These are phyloP conservation scores for Fusarium nelsonii DNA, from an alignment of 2,329 filamentous ascomycete species.

Conservation along the genomic window DNA sequence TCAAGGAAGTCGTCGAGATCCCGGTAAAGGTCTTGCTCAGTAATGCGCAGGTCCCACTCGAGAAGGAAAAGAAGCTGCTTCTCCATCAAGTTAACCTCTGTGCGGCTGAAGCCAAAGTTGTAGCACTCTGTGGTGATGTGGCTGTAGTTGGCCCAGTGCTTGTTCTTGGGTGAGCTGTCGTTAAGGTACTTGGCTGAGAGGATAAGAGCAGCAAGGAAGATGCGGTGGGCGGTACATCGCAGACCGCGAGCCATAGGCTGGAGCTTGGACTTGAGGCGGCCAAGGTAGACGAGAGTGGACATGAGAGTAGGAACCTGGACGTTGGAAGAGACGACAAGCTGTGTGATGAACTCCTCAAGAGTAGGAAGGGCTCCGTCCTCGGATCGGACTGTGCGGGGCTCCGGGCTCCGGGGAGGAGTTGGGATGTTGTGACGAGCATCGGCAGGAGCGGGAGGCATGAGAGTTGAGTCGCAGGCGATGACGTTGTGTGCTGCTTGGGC, in stretches of 20 bases:
- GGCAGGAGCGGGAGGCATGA: constrained; percentile 62
- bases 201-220: constrained; percentile 91
- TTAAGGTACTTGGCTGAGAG: constrained; percentile 96
- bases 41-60: constrained; percentile 93
- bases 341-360: constrained; percentile 90
- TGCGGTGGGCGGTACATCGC: constrained; percentile 95
- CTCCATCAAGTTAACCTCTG: constrained; percentile 99
- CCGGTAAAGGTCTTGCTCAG: constrained; percentile 84
- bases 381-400: constrained; percentile 60
- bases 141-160: constrained; percentile 98
- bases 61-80: constrained; percentile 96
- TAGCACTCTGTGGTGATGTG: constrained; percentile 73
- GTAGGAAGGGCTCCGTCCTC: constrained; percentile 75
- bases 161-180: constrained; percentile 99
- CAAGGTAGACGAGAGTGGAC: constrained; percentile 95
- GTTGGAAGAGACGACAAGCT: constrained; percentile 90
- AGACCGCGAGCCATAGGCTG: constrained; percentile 96
- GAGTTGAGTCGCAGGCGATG: constrained; percentile 79
- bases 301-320: constrained; percentile 98
- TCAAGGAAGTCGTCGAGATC: constrained; percentile 90
- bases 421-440: constrained; percentile 55
- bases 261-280: constrained; percentile 83
- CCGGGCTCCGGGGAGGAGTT: constrained; percentile 65
- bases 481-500: constrained; percentile 80
- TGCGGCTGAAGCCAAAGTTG: constrained; percentile 90